These are phyloP conservation scores for Alternaria arbusti DNA, from an alignment of 2,329 filamentous ascomycete genomes.

Conservation along the genomic window DNA sequence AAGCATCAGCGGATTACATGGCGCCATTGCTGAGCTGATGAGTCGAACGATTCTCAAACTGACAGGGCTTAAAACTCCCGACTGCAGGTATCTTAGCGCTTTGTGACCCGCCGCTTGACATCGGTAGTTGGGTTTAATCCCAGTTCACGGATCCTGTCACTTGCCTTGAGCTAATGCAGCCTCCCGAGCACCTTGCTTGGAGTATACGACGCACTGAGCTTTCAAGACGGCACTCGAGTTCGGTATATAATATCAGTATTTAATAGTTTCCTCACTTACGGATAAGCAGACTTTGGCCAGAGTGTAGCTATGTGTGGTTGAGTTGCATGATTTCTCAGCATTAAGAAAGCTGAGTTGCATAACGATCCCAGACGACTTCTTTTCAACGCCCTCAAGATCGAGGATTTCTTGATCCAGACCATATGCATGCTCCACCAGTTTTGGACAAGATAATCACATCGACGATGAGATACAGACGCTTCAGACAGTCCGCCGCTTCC, in stretches of 20 bases:
- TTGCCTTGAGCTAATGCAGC: conserved; percentile 8
- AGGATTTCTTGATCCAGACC: neutral
- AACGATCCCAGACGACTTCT: neutral
- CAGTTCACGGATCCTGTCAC: neutral
- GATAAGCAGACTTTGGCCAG: neutral
- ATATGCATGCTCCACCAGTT: neutral
- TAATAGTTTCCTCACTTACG: neutral
- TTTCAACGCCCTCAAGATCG: neutral
- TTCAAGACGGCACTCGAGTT: neutral
- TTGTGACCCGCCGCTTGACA: neutral
- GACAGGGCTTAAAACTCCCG: neutral
- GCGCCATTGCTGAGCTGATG: neutral
- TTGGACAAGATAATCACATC: neutral
- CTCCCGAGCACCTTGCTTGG: neutral
- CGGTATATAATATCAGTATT: neutral
- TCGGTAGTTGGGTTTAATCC: neutral
- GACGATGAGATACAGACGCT: neutral
- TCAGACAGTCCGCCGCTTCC: neutral
- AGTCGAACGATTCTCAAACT: neutral
- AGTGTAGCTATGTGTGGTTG: neutral
- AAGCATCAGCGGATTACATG: neutral
- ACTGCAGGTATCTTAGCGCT: neutral
- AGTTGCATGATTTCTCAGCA: neutral
- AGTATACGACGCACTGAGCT: neutral
- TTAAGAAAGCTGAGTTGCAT: neutral